phyloP scores from a whole-genome alignment of 176 grass and related monocot genomes.

The Microstegium vimineum region DNA sequence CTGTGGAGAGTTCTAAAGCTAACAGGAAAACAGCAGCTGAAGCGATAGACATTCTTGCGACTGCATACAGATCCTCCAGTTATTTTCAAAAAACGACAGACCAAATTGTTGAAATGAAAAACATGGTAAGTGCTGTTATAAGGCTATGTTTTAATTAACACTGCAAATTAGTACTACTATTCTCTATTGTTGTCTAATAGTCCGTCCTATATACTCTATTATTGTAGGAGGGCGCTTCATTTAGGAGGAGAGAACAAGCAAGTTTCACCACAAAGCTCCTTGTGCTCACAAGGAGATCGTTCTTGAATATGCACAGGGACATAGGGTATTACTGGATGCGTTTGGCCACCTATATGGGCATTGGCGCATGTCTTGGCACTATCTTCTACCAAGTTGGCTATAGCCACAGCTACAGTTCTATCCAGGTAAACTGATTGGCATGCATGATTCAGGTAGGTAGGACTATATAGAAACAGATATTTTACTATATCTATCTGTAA shows the following conservation, averaged over 20 bases:
- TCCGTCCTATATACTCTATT: neutral
- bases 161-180: too few species aligned
- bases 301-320: slow-evolving; percentile 50
- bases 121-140: neutral
- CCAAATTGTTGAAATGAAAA: slow-evolving; percentile 28
- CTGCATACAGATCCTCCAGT: slow-evolving; percentile 19
- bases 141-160: neutral
- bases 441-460: neutral
- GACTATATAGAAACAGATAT: neutral
- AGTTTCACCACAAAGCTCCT: slow-evolving; percentile 32
- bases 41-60: slow-evolving; percentile 35
- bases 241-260: slow-evolving; percentile 31
- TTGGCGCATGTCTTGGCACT: slow-evolving; percentile 44
- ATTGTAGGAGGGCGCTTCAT: slow-evolving; percentile 28
- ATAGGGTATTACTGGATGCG: slow-evolving; percentile 59
- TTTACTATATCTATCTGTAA: neutral
- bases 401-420: slow-evolving; percentile 41
- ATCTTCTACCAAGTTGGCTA: slow-evolving; percentile 43
- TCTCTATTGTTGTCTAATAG: too few species aligned
- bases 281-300: slow-evolving; percentile 47
- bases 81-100: slow-evolving; percentile 14
- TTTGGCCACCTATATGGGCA: slow-evolving; percentile 30
- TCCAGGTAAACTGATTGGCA: slow-evolving; percentile 25
- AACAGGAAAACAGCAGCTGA: slow-evolving; percentile 29
- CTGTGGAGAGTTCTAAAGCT: slow-evolving; percentile 5